These are phyloP conservation scores for Naumovozyma baii DNA, from an alignment of 805 yeast genomes.

Conservation along the genomic window DNA sequence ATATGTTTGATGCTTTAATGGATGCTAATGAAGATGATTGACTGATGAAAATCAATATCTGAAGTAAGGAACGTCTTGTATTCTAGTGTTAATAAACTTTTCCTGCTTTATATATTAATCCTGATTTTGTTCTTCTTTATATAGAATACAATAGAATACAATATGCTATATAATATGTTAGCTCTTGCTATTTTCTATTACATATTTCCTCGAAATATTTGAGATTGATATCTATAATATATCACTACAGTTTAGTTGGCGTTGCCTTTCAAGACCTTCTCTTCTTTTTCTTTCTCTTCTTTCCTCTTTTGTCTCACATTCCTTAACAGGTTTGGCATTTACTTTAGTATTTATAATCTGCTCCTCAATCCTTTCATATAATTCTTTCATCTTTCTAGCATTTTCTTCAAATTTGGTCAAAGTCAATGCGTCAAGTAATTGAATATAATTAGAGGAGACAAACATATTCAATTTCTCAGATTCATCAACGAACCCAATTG, in stretches of 20 bases:
- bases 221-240: too few relatives aligned
- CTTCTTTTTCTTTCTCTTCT: constrained; percentile 42
- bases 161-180: background rate
- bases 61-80: background rate
- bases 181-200: background rate
- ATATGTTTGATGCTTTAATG: constrained; percentile 30
- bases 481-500: constrained; percentile 50
- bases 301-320: constrained; percentile 46
- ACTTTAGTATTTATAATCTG: constrained; percentile 16
- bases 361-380: constrained; percentile 35
- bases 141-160: background rate
- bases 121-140: background rate
- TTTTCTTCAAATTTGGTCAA: constrained; percentile 60
- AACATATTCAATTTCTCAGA: constrained; percentile 30
- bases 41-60: constrained; percentile 6
- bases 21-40: constrained; percentile 20
- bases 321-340: background rate
- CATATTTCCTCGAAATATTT: too few relatives aligned
- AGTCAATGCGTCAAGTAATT: constrained; percentile 44
- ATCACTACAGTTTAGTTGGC: too few relatives aligned
- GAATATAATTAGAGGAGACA: constrained; percentile 45
- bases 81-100: background rate
- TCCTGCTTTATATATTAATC: background rate
- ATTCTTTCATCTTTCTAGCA: constrained; percentile 41
- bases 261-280: constrained; percentile 35